These are phyloP conservation scores for Fraxinus greggii DNA, from an alignment of 305 asterid species.

Conservation along the genomic window DNA sequence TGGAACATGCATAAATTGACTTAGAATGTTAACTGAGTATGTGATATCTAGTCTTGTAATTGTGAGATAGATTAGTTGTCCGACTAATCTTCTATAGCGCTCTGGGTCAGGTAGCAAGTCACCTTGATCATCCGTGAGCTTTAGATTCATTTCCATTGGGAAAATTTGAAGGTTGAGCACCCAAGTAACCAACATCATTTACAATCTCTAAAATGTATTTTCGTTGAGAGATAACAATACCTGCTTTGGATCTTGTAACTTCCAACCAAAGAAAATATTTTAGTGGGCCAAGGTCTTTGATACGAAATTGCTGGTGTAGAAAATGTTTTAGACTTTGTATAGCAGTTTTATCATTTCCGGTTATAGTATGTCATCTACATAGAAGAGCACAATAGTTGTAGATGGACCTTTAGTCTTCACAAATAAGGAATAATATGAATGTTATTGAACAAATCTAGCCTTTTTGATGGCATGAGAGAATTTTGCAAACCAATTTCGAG, in stretches of 20 bases:
- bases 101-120: too few species aligned
- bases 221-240: too few species aligned
- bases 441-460: not conserved
- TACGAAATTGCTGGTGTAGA: not conserved
- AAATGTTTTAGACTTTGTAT: not conserved
- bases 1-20: too few species aligned
- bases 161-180: too few species aligned
- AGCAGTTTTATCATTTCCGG: not conserved
- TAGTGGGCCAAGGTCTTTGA: not conserved
- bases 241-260: not conserved
- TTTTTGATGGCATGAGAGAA: not conserved
- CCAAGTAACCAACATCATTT: too few species aligned
- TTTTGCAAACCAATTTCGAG: conserved; percentile 8
- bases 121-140: too few species aligned
- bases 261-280: not conserved
- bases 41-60: too few species aligned
- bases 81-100: too few species aligned
- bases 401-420: conserved; percentile 11
- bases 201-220: too few species aligned
- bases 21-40: too few species aligned
- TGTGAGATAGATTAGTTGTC: too few species aligned
- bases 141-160: too few species aligned
- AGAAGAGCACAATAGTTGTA: conserved; percentile 9
- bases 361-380: conserved; percentile 11
- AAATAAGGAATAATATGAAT: conserved; percentile 13